Conservation (phyloP, 176 grass and related monocot species). For the Musa schizocarpa region DNA sequence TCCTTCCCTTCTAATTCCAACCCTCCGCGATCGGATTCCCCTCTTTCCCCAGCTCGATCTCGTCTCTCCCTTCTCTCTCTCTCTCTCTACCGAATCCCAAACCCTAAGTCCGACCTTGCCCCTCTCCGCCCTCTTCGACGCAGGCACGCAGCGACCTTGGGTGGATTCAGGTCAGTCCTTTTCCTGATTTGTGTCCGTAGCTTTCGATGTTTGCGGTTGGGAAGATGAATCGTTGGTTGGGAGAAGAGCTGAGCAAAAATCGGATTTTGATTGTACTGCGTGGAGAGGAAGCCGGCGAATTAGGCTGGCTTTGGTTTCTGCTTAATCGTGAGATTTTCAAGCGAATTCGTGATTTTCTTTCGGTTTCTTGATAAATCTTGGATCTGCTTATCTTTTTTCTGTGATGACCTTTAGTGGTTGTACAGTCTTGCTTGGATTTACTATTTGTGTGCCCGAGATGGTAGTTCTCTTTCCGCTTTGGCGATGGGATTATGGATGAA, state of each 20-base stretch:
- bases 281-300: background rate
- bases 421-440: too few species aligned
- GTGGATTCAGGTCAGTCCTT: background rate
- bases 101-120: background rate
- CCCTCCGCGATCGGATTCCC: background rate
- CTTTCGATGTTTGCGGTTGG: background rate
- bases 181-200: background rate
- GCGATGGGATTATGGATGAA: background rate
- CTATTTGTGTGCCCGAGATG: too few species aligned
- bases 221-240: background rate
- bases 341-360: background rate
- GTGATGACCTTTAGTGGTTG: background rate
- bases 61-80: background rate
- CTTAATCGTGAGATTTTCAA: background rate
- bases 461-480: background rate
- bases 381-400: background rate
- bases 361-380: background rate
- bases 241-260: background rate
- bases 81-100: background rate
- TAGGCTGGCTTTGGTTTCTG: background rate
- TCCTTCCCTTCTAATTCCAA: background rate
- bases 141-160: background rate
- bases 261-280: background rate
- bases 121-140: background rate
- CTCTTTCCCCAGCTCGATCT: background rate